These are phyloP conservation scores for Sordariomycetes sp. DNA, from an alignment of 2,329 filamentous ascomycete genomes.

Conservation along the genomic window DNA sequence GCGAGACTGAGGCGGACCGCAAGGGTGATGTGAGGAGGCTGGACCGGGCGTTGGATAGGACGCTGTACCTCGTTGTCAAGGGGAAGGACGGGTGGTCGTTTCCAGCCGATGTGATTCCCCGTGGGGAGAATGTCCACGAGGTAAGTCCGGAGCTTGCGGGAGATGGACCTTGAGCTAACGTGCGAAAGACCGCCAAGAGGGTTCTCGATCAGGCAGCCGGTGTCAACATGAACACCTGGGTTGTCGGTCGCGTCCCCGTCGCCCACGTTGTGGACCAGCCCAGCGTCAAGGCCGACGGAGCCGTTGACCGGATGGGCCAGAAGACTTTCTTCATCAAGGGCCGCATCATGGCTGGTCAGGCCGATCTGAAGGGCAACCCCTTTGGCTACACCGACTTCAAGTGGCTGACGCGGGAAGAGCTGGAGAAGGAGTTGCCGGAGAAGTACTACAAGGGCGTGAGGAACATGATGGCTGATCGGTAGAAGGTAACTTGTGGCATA, in stretches of 20 bases:
- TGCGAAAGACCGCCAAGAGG: conserved; percentile 65
- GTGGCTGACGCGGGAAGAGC: conserved; percentile 88
- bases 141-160: conserved; percentile 40
- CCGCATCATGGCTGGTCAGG: conserved; percentile 95
- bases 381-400: conserved; percentile 74
- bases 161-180: conserved; percentile 8
- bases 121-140: conserved; percentile 70
- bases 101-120: conserved; percentile 60
- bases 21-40: conserved; percentile 67
- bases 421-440: conserved; percentile 54
- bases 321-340: conserved; percentile 97
- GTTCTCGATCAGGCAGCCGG: conserved; percentile 71
- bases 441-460: conserved; percentile 67
- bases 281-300: conserved; percentile 30
- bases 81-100: conserved; percentile 72
- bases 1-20: conserved; percentile 70
- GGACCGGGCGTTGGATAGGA: conserved; percentile 70
- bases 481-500: no score
- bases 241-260: conserved; percentile 83
- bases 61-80: conserved; percentile 82
- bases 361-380: conserved; percentile 62
- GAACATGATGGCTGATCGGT: conserved; percentile 79
- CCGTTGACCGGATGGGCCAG: conserved; percentile 45
- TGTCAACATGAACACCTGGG: conserved; percentile 97
- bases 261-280: conserved; percentile 61